Conservation (phyloP, 169 alveolate species). For the Cryptosporidium felis region DNA sequence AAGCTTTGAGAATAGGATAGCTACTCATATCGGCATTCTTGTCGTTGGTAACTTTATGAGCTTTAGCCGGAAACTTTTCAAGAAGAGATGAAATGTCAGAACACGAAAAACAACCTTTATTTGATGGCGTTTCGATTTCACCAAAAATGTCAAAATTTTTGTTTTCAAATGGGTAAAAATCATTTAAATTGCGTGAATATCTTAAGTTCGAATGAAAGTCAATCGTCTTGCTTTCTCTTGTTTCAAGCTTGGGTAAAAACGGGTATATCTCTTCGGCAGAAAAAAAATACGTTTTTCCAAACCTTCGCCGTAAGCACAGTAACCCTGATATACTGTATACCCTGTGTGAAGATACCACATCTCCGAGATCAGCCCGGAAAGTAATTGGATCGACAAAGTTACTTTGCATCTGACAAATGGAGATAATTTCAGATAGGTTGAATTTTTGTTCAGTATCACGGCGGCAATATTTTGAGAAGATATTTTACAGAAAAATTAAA, state of each 20-base stretch:
- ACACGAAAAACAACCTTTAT: conserved; percentile 6
- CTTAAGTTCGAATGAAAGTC: not conserved
- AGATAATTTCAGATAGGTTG: not conserved
- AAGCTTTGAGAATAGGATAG: not conserved
- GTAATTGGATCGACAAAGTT: too few species aligned
- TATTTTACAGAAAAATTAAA: not conserved
- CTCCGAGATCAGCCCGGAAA: too few species aligned
- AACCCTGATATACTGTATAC: conserved; percentile 2
- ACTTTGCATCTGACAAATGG: too few species aligned
- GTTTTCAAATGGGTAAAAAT: not conserved
- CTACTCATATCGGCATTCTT: not conserved
- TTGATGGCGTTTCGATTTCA: not conserved
- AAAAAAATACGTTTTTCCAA: not conserved
- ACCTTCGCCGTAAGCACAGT: not conserved
- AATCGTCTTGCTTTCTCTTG: not conserved
- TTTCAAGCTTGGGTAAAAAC: conserved; percentile 30
- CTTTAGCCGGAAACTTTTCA: conserved; percentile 5
- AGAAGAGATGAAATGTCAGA: conserved; percentile 59
- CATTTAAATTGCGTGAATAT: not conserved
- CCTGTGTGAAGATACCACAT: not conserved
- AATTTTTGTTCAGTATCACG: conserved; percentile 2
- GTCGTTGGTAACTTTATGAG: not conserved
- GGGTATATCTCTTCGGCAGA: conserved; percentile 29
- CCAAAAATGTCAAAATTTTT: conserved; percentile 4
- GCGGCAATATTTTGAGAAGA: not conserved